Conservation (phyloP, 2,329 filamentous ascomycete genomes). For the Trichoderma atrobrunneum region DNA sequence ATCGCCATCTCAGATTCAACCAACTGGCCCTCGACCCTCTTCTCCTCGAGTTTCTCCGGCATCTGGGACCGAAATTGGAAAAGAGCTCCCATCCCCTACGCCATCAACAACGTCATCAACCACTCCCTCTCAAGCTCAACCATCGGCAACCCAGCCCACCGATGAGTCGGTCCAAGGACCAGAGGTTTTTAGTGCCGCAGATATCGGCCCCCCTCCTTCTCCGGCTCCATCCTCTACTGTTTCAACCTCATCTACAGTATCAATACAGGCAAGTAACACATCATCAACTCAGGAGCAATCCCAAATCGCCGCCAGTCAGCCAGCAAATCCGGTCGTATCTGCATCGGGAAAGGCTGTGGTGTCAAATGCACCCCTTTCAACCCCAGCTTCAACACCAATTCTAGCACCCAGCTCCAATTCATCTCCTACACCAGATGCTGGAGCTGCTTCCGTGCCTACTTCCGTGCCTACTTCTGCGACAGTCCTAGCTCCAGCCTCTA, state of each 20-base stretch:
- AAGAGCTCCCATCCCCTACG: background rate
- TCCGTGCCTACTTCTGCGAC: background rate
- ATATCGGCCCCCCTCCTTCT: background rate
- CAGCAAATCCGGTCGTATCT: background rate
- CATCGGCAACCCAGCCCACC: background rate
- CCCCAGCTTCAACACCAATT: background rate
- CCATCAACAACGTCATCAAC: background rate
- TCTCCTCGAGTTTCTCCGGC: background rate
- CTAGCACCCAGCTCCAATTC: background rate
- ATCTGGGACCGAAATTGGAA: background rate
- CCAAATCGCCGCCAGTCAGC: background rate
- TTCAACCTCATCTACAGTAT: background rate
- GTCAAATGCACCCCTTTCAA: background rate
- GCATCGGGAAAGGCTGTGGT: background rate
- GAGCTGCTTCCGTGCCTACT: background rate
- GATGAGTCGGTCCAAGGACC: background rate
- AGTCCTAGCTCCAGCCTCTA: background rate
- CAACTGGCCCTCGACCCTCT: slow-evolving; percentile 21
- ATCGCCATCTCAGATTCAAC: background rate
- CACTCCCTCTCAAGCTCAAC: background rate
- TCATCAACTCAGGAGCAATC: background rate
- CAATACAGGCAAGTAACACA: background rate
- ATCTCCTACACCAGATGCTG: background rate
- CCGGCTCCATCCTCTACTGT: background rate
- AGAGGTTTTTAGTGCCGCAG: background rate